Percentiles rank a stretch among this genome's conserved stretches.
These are phyloP conservation scores for Phytophthora vignae DNA, from an alignment of 352 stramenopile genomes.

Conservation along the genomic window DNA sequence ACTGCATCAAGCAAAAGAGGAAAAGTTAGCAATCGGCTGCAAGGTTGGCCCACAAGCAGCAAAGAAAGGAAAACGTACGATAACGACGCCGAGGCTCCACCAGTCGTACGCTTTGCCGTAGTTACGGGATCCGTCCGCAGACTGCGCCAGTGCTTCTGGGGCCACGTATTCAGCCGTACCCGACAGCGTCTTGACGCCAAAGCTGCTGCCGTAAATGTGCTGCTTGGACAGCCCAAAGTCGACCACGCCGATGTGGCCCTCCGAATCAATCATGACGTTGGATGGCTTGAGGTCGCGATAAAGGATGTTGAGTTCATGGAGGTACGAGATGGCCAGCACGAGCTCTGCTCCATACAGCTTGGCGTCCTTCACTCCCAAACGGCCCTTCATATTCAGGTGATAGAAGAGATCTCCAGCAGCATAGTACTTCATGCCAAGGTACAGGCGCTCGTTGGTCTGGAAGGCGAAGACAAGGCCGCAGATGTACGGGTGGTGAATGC, in stretches of 20 bases:
- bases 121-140: conserved; percentile 77
- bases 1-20: conserved; percentile 51
- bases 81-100: conserved; percentile 89
- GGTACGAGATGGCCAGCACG: conserved; percentile 89
- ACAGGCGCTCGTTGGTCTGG: conserved; percentile 89
- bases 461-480: conserved; percentile 90
- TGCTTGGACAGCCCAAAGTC: conserved; percentile 92
- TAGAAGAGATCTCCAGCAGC: conserved; percentile 90
- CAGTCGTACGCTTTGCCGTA: conserved; percentile 92
- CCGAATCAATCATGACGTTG: conserved; percentile 91
- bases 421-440: conserved; percentile 93
- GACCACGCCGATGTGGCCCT: conserved; percentile 90
- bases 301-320: conserved; percentile 91
- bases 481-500: conserved; percentile 90
- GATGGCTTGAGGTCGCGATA: conserved; percentile 90
- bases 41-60: not conserved
- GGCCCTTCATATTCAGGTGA: conserved; percentile 86
- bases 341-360: conserved; percentile 87
- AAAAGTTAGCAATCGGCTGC: conserved; percentile 14
- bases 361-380: conserved; percentile 66
- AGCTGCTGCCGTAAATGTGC: conserved; percentile 88
- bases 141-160: conserved; percentile 84
- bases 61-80: conserved; percentile 56
- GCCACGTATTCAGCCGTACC: conserved; percentile 90
- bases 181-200: conserved; percentile 88